Evolutionary conservation across 2,329 filamentous ascomycete species (phyloP).

Genomic region (Metarhizium guizhouense): DNA sequence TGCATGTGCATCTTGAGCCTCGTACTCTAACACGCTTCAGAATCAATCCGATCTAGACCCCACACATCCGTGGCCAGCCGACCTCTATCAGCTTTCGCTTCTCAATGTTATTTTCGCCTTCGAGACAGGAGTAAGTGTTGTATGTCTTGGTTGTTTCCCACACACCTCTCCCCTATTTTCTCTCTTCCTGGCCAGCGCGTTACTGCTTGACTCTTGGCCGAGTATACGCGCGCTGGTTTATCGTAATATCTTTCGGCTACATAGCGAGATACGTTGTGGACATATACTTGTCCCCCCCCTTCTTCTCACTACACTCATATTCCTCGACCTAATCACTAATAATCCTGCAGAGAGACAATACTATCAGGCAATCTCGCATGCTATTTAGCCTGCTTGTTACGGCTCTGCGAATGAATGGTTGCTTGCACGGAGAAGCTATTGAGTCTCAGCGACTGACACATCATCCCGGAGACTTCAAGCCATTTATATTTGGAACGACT

Average conservation of each 20-base stretch:
- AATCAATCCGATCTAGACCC: constrained; percentile 9
- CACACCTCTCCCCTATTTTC: not conserved
- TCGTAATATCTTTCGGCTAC: not conserved
- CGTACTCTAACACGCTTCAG: not conserved
- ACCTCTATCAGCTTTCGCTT: constrained; percentile 25
- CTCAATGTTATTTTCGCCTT: constrained; percentile 31
- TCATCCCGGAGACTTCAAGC: constrained; percentile 27
- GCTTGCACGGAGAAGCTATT: constrained; percentile 25
- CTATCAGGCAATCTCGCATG: constrained; percentile 22
- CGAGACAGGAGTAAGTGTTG: constrained; percentile 21
- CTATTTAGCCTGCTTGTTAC: constrained; percentile 26
- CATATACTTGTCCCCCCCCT: not conserved
- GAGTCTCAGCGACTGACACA: constrained; percentile 25
- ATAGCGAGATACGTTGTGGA: not conserved
- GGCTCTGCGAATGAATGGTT: constrained; percentile 24
- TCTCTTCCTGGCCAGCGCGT: rapidly evolving
- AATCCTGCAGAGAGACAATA: constrained; percentile 17
- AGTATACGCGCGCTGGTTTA: not conserved
- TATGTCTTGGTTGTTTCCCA: not conserved
- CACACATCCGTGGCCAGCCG: constrained; percentile 18
- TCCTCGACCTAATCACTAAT: constrained; percentile 1
- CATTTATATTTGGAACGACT: constrained; percentile 20
- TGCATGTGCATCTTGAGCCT: not conserved
- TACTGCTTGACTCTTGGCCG: too few relatives aligned
- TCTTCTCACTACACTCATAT: not conserved